Base-by-base conservation (phyloP, 225 moss, liverwort and hornwort species). In the Polytrichum formosum region DNA sequence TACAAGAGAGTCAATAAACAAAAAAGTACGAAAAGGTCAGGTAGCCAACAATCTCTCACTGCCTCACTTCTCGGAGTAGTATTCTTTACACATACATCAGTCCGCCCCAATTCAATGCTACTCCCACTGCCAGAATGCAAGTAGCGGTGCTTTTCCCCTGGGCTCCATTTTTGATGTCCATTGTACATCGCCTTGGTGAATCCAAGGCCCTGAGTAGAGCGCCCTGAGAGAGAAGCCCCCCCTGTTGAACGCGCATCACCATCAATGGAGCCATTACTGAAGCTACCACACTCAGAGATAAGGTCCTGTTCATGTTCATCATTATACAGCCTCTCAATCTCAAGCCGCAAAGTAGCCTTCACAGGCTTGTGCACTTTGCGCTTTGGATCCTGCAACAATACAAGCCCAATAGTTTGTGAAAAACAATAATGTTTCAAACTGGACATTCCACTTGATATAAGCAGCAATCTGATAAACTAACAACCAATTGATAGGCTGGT, bases 311-410 rank as follows among this genome's bases (percentile, higher is more conserved):
- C 96, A 80, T 72, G 82, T 56, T 93, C 93, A 65, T 93, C 96
- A 67, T 64, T 81, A 22, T 81, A 72, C 65, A 93, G 80, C 74
- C 86, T 78, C 80, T 93, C 96, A 66, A 96, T 89, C 77, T 96
- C 96, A 69, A 96, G 76, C 64, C 90, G 91, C 65, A 96, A 70
- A 9, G 85, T 91, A 22, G 91, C 96, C 83, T 96, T 96, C 71
- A 96, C 90, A 64, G 93, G 84, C 81, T 96, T 96, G 78, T 93
- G 93, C 26, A 90, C 81, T 84, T 90, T 93, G 71, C 87, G 87
- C 68, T 93, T 96, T 28, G 93, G 90, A 77, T 93, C 93, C 96
- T 93, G 79, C 73, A 72, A 64, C 65, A 53, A 64, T 72, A 71
- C 54, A 63, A 68, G 16, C 46, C 13, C 46, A 46, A 46, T 16